These are phyloP conservation scores for Colletotrichum endophyticum DNA, from an alignment of 2,329 filamentous ascomycete genomes.

Conservation along the genomic window DNA sequence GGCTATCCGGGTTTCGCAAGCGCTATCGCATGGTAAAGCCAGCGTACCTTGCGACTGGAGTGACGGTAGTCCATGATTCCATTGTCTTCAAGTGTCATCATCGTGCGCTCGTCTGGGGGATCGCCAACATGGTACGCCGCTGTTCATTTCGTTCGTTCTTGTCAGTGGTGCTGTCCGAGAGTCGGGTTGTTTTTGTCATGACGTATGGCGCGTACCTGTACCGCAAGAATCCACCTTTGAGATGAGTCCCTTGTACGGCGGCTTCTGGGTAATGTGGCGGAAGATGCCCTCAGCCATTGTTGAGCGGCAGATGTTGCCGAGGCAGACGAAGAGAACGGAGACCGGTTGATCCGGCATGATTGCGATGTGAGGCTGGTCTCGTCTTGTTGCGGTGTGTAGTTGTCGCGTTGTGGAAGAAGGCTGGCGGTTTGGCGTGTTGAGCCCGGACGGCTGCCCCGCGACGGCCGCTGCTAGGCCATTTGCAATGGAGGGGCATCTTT, in stretches of 20 bases:
- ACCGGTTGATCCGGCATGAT: slow-evolving; percentile 47
- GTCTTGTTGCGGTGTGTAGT: neutral
- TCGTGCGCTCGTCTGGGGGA: slow-evolving; percentile 80
- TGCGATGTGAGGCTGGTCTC: neutral
- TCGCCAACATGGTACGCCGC: slow-evolving; percentile 84
- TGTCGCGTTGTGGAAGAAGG: slow-evolving; percentile 1
- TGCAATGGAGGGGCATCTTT: slow-evolving; percentile 8
- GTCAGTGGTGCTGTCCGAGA: neutral
- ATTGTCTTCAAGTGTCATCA: slow-evolving; percentile 76
- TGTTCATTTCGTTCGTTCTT: slow-evolving; percentile 26
- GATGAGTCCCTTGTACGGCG: slow-evolving; percentile 65
- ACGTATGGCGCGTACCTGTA: slow-evolving; percentile 57
- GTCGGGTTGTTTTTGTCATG: neutral
- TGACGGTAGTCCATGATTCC: slow-evolving; percentile 81
- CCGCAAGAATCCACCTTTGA: slow-evolving; percentile 84
- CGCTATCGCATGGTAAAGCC: neutral
- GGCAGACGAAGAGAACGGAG: slow-evolving; percentile 91
- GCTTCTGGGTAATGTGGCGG: slow-evolving; percentile 68
- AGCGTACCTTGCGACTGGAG: slow-evolving; percentile 74
- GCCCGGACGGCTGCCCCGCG: slow-evolving; percentile 4
- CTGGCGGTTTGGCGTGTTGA: neutral
- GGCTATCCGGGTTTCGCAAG: neutral
- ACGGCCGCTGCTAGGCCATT: neutral
- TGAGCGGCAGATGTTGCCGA: slow-evolving; percentile 94
- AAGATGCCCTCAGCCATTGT: slow-evolving; percentile 98